A percentile compares a stretch with the other conserved stretches of the same genome.
phyloP scores from a whole-genome alignment of 306 rosid species.

The Leucaena leucocephala region DNA sequence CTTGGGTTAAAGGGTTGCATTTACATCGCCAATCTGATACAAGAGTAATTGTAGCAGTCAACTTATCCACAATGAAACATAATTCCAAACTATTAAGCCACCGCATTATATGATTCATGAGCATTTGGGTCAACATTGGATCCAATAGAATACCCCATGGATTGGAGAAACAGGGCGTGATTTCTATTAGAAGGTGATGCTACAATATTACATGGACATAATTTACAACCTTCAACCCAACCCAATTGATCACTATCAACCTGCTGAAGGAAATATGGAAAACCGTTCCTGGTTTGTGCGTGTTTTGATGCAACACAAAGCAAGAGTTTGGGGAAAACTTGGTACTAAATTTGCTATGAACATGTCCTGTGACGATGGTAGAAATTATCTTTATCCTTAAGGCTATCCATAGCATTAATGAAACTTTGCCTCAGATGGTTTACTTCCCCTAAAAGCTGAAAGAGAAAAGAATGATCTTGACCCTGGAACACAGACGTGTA shows the following conservation, averaged over 20 bases:
- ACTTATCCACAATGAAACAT: slow-evolving; percentile 37
- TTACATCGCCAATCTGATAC: not conserved
- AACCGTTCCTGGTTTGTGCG: slow-evolving; percentile 31
- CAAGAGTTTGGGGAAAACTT: slow-evolving; percentile 22
- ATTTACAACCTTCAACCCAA: slow-evolving; percentile 38
- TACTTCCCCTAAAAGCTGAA: slow-evolving; percentile 92
- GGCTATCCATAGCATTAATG: slow-evolving; percentile 39
- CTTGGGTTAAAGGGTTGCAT: not conserved
- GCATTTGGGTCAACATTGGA: slow-evolving; percentile 32
- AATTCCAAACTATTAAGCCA: slow-evolving; percentile 17
- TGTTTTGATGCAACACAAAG: slow-evolving; percentile 34
- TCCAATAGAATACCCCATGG: slow-evolving; percentile 31
- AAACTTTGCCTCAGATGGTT: slow-evolving; percentile 55
- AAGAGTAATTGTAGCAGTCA: not conserved
- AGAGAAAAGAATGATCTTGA: slow-evolving; percentile 98
- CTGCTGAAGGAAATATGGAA: not conserved
- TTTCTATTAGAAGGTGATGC: slow-evolving; percentile 25
- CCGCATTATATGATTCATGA: slow-evolving; percentile 23
- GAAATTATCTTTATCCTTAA: slow-evolving; percentile 7
- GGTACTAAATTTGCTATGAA: slow-evolving; percentile 34
- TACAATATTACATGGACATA: slow-evolving; percentile 27
- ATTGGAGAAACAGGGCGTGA: slow-evolving; percentile 21
- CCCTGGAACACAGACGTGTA: slow-evolving; percentile 59
- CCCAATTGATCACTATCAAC: slow-evolving; percentile 29
- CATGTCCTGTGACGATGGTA: slow-evolving; percentile 34